phyloP scores from a whole-genome alignment of 306 rosid species.

The Quercus rubra region DNA sequence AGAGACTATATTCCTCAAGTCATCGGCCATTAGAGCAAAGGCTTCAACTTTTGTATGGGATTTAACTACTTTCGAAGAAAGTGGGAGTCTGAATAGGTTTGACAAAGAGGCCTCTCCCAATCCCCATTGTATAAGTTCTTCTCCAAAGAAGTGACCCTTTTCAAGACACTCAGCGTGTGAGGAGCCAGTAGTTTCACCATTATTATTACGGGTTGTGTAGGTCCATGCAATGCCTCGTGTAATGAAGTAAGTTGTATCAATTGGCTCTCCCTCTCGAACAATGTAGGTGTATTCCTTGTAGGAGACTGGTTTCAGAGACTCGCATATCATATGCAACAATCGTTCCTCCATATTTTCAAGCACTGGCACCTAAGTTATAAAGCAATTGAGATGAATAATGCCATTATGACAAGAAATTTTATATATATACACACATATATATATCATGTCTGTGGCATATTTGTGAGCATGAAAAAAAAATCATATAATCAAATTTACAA shows the following conservation, averaged over 20 bases:
- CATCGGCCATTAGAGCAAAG: slow-evolving; percentile 78
- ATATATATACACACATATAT: background rate
- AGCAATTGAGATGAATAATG: background rate
- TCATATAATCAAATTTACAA: too few species aligned
- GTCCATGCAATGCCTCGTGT: slow-evolving; percentile 43
- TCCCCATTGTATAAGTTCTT: slow-evolving; percentile 69
- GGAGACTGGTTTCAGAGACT: slow-evolving; percentile 45
- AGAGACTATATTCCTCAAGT: slow-evolving; percentile 73
- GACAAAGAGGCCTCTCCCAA: slow-evolving; percentile 20
- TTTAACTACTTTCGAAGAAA: slow-evolving; percentile 25
- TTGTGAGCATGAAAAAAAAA: too few species aligned
- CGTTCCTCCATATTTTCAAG: slow-evolving; percentile 44
- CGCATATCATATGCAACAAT: slow-evolving; percentile 45
- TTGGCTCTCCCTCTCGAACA: slow-evolving; percentile 47
- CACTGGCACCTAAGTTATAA: slow-evolving; percentile 29
- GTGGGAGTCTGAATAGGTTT: slow-evolving; percentile 22
- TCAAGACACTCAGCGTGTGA: slow-evolving; percentile 33
- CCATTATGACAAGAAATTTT: background rate
- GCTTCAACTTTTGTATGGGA: slow-evolving; percentile 20
- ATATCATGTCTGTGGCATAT: too few species aligned
- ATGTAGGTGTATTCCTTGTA: slow-evolving; percentile 24
- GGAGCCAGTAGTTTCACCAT: slow-evolving; percentile 42
- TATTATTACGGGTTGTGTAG: slow-evolving; percentile 28
- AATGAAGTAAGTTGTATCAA: slow-evolving; percentile 49
- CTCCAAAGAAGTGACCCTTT: slow-evolving; percentile 90